Conservation (phyloP, 805 yeast species). For the Yarrowia divulgata region DNA sequence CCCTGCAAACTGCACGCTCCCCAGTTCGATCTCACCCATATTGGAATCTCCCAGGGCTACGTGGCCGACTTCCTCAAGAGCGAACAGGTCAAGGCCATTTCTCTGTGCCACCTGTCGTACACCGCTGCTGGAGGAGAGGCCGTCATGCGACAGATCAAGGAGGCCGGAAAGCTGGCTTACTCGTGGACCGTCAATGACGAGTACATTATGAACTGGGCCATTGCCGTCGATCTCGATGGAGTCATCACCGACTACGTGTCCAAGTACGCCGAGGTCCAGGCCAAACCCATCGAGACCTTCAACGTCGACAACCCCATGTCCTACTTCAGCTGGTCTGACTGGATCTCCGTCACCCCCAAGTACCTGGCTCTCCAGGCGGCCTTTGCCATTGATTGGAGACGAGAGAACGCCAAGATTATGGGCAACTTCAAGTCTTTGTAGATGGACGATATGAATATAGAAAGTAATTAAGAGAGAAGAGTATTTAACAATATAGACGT, state of each 20-base stretch:
- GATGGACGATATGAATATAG: neutral
- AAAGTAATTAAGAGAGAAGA: neutral
- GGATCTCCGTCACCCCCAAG: slow-evolving; percentile 24
- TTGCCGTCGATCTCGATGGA: slow-evolving; percentile 51
- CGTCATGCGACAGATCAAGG: slow-evolving; percentile 49
- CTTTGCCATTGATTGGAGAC: slow-evolving; percentile 30
- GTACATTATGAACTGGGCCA: slow-evolving; percentile 52
- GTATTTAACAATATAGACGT: slow-evolving; percentile 1
- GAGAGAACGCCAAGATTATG: slow-evolving; percentile 30
- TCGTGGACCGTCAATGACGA: slow-evolving; percentile 62
- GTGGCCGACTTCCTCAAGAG: slow-evolving; percentile 53
- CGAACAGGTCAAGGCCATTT: slow-evolving; percentile 64
- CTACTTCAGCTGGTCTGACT: slow-evolving; percentile 35
- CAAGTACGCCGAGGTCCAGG: slow-evolving; percentile 16
- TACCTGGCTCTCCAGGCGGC: slow-evolving; percentile 3
- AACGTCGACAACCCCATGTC: slow-evolving; percentile 36
- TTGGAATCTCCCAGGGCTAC: slow-evolving; percentile 52
- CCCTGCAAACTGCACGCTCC: slow-evolving; percentile 54
- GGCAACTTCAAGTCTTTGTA: slow-evolving; percentile 11
- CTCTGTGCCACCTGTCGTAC: slow-evolving; percentile 55
- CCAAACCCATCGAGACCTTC: slow-evolving; percentile 32
- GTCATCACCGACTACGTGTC: slow-evolving; percentile 53
- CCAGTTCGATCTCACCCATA: slow-evolving; percentile 49
- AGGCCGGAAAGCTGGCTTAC: slow-evolving; percentile 52
- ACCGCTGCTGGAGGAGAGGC: slow-evolving; percentile 54